Conservation (phyloP, 2,329 filamentous ascomycete species). For the Ampelomyces quisqualis region DNA sequence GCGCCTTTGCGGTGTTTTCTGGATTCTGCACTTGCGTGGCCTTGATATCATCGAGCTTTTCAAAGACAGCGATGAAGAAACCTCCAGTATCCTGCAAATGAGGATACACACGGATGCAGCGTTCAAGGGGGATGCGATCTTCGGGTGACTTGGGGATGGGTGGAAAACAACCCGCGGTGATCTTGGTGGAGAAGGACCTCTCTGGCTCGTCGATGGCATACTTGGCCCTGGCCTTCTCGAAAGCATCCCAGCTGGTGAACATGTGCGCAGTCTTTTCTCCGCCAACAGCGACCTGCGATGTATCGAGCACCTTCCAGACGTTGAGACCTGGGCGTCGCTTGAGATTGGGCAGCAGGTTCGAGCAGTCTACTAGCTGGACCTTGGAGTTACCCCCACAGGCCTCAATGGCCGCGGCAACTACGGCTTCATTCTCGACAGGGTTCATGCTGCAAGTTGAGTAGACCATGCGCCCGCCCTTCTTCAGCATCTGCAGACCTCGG, state of each 20-base stretch:
- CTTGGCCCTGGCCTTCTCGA: constrained; percentile 67
- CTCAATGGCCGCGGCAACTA: constrained; percentile 83
- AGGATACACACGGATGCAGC: constrained; percentile 91
- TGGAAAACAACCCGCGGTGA: constrained; percentile 84
- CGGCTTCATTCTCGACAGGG: constrained; percentile 93
- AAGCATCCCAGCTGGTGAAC: constrained; percentile 79
- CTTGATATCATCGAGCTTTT: constrained; percentile 75
- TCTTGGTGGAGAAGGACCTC: constrained; percentile 48
- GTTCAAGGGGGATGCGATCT: constrained; percentile 72
- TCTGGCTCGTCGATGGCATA: constrained; percentile 61
- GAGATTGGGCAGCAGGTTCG: constrained; percentile 71
- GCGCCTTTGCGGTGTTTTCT: constrained; percentile 28
- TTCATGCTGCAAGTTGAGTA: constrained; percentile 99
- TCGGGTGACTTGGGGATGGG: constrained; percentile 55
- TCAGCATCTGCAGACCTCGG: constrained; percentile 91
- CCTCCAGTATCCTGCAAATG: constrained; percentile 95
- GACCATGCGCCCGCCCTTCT: constrained; percentile 89
- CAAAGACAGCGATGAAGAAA: constrained; percentile 94
- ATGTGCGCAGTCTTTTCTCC: constrained; percentile 72
- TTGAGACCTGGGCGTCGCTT: constrained; percentile 76
- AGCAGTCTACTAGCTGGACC: constrained; percentile 82
- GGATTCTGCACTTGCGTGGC: constrained; percentile 32
- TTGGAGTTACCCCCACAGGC: constrained; percentile 81
- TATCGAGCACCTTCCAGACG: constrained; percentile 78
- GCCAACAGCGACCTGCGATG: constrained; percentile 26